These are phyloP conservation scores for Wickerhamiella occidentalis DNA, from an alignment of 805 yeast species.

Conservation along the genomic window DNA sequence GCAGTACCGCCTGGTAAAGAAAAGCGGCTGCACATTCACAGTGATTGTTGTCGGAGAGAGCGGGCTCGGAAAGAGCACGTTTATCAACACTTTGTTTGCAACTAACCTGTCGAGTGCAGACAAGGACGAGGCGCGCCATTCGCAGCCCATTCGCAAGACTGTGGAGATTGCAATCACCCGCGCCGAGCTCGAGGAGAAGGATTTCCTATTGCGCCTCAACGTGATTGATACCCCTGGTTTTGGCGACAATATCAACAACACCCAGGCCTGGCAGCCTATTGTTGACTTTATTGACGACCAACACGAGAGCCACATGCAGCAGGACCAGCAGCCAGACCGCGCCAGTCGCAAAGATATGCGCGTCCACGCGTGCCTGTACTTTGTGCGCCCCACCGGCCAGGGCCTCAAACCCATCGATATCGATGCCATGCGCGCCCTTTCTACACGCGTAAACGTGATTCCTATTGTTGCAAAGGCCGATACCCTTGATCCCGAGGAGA, in stretches of 20 bases:
- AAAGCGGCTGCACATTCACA: conserved; percentile 59
- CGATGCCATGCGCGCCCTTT: conserved; percentile 56
- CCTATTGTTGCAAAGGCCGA: conserved; percentile 80
- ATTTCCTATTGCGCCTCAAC: conserved; percentile 71
- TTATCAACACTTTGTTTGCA: conserved; percentile 81
- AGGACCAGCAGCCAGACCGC: conserved; percentile 66
- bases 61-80: conserved; percentile 87
- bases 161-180: conserved; percentile 50
- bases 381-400: conserved; percentile 57
- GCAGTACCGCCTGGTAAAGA: conserved; percentile 28
- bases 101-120: conserved; percentile 34
- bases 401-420: conserved; percentile 57
- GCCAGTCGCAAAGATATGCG: conserved; percentile 44
- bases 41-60: conserved; percentile 68
- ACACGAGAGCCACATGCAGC: conserved; percentile 53
- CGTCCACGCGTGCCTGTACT: conserved; percentile 77
- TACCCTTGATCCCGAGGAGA: conserved; percentile 48
- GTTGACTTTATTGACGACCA: conserved; percentile 70
- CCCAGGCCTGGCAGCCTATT: conserved; percentile 54
- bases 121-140: conserved; percentile 26
- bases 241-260: conserved; percentile 61
- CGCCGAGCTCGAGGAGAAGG: conserved; percentile 81
- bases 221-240: conserved; percentile 89
- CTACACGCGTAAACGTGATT: conserved; percentile 62
- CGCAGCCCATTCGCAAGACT: conserved; percentile 30